Evolutionary conservation across 495 filamentous ascomycete species (phyloP).

Genomic region (Penicillium longicatenatum): DNA sequence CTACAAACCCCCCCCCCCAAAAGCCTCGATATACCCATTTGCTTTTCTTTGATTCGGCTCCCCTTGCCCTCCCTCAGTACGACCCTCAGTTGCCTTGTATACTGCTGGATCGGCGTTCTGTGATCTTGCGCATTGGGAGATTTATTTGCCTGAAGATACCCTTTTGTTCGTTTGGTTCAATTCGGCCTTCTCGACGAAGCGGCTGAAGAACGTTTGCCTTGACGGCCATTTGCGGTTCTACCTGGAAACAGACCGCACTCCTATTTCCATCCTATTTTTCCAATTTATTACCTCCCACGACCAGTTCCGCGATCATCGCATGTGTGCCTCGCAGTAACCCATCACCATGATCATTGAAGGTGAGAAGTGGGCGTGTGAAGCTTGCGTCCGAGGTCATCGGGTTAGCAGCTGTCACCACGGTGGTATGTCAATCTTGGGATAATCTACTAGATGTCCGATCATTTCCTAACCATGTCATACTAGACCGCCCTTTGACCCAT

Average conservation of each 20-base stretch:
- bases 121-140: slow-evolving; percentile 42
- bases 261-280: slow-evolving; percentile 16
- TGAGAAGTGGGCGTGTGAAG: slow-evolving; percentile 91
- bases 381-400: slow-evolving; percentile 90
- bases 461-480: background rate
- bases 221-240: slow-evolving; percentile 38
- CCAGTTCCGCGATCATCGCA: slow-evolving; percentile 45
- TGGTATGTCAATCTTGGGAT: slow-evolving; percentile 57
- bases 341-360: slow-evolving; percentile 78
- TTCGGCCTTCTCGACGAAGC: slow-evolving; percentile 38
- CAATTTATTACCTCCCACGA: slow-evolving; percentile 6
- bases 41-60: slow-evolving; percentile 24
- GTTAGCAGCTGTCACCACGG: slow-evolving; percentile 93
- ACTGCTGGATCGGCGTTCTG: slow-evolving; percentile 41
- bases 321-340: slow-evolving; percentile 46
- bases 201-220: slow-evolving; percentile 37
- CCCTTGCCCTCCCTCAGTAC: slow-evolving; percentile 24
- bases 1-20: slow-evolving; percentile 6
- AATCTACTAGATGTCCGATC: background rate
- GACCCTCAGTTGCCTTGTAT: slow-evolving; percentile 19
- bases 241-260: slow-evolving; percentile 21
- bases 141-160: slow-evolving; percentile 43
- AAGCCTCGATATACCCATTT: slow-evolving; percentile 21
- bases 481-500: slow-evolving; percentile 90
- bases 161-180: slow-evolving; percentile 37